phyloP scores from a whole-genome alignment of 306 rosid species.

The Dalbergia cochinchinensis region DNA sequence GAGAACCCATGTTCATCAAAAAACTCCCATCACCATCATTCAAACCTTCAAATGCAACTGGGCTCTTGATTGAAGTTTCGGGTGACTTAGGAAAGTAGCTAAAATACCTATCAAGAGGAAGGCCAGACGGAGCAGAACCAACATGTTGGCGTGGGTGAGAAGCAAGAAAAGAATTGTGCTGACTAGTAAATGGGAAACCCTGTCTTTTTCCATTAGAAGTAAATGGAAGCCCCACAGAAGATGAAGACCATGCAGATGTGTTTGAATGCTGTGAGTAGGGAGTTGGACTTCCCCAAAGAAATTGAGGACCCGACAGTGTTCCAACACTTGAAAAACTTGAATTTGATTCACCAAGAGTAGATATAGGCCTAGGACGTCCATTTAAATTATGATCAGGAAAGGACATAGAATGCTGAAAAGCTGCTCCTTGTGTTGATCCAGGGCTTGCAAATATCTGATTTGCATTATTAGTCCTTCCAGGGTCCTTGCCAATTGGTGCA shows the following conservation, averaged over 20 bases:
- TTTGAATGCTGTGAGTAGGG: constrained; percentile 68
- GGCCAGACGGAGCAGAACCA: constrained; percentile 94
- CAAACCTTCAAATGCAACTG: constrained; percentile 60
- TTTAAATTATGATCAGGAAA: constrained; percentile 71
- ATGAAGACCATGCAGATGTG: constrained; percentile 76
- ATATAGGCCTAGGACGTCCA: constrained; percentile 70
- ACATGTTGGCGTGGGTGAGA: constrained; percentile 77
- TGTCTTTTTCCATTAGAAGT: constrained; percentile 77
- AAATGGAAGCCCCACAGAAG: constrained; percentile 71
- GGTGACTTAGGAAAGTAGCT: constrained; percentile 85
- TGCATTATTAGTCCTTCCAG: constrained; percentile 59
- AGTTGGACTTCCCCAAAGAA: constrained; percentile 95
- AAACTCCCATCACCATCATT: constrained; percentile 65
- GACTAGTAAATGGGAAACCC: constrained; percentile 64
- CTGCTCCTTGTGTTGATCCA: constrained; percentile 61
- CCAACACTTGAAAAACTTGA: constrained; percentile 76
- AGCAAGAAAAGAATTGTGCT: constrained; percentile 65
- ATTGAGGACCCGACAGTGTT: constrained; percentile 89
- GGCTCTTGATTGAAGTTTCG: constrained; percentile 73
- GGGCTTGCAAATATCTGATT: constrained; percentile 60
- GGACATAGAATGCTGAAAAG: constrained; percentile 73
- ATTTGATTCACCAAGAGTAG: constrained; percentile 63
- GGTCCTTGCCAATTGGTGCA: constrained; percentile 94
- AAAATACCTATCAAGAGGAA: constrained; percentile 79
- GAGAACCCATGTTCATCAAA: constrained; percentile 69